phyloP scores from a whole-genome alignment of 108 stramenopile species.

The Schizochytrium sp. region DNA sequence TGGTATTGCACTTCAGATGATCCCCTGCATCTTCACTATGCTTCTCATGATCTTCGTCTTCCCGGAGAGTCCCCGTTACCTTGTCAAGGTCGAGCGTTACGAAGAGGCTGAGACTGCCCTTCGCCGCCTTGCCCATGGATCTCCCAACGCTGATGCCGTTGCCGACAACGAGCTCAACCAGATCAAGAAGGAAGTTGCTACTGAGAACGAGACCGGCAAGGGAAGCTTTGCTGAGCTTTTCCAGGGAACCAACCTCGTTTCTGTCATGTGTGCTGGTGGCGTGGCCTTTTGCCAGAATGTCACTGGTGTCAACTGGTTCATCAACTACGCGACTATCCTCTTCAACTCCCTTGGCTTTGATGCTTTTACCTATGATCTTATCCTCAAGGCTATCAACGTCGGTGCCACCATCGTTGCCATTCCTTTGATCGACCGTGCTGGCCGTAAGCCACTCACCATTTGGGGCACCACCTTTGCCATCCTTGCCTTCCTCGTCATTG shows the following conservation, averaged over 20 bases:
- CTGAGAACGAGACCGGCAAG: too few relatives aligned
- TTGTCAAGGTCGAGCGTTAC: not conserved
- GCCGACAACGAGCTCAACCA: not conserved
- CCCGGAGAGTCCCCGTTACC: conserved; percentile 27
- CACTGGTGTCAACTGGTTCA: conserved; percentile 4
- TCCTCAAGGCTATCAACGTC: not conserved
- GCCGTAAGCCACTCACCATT: not conserved
- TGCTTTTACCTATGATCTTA: not conserved
- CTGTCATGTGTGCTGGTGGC: not conserved
- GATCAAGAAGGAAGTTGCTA: too few relatives aligned
- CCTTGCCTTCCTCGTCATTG: conserved; percentile 4
- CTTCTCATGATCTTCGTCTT: not conserved
- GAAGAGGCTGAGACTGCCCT: conserved; percentile 50
- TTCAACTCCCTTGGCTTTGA: not conserved
- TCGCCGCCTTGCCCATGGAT: not conserved
- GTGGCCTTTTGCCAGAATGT: conserved; percentile 21
- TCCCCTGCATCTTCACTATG: conserved; percentile 44
- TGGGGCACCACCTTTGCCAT: not conserved
- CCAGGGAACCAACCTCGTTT: not conserved
- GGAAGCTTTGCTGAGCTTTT: not conserved
- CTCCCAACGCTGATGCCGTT: not conserved
- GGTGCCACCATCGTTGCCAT: not conserved
- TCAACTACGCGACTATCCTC: conserved; percentile 11
- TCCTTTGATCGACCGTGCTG: not conserved
- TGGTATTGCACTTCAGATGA: conserved; percentile 61